Conservation (phyloP, 352 stramenopile genomes). For the Phytophthora meadii region DNA sequence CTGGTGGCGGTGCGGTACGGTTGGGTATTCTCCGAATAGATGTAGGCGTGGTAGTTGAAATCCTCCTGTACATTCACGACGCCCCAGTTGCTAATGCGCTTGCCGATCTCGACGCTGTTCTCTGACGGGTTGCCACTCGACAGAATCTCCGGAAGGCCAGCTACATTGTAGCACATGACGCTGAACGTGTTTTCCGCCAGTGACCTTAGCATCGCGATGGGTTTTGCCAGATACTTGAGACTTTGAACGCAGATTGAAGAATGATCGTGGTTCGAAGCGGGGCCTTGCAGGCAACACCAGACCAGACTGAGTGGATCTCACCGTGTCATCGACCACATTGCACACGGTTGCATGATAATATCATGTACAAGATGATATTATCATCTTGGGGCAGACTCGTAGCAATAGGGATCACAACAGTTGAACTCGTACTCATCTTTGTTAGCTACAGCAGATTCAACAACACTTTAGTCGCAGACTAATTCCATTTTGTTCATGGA, state of each 20-base stretch:
- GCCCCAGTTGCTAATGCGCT: slow-evolving; percentile 45
- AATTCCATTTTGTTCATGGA: neutral
- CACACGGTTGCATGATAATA: slow-evolving; percentile 6
- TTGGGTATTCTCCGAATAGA: slow-evolving; percentile 53
- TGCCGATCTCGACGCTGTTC: slow-evolving; percentile 58
- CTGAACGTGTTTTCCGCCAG: slow-evolving; percentile 51
- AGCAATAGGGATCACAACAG: slow-evolving; percentile 21
- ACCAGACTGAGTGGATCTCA: slow-evolving; percentile 7
- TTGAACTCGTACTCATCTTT: slow-evolving; percentile 22
- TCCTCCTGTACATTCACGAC: slow-evolving; percentile 51
- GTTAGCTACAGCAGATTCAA: slow-evolving; percentile 18
- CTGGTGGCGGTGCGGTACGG: slow-evolving; percentile 50
- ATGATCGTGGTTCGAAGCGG: slow-evolving; percentile 6
- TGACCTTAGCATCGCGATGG: slow-evolving; percentile 33
- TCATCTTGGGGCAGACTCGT: slow-evolving; percentile 13
- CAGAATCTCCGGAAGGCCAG: slow-evolving; percentile 48
- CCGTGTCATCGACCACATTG: slow-evolving; percentile 19
- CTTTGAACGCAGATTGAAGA: slow-evolving; percentile 9
- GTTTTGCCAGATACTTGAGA: slow-evolving; percentile 2
- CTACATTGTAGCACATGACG: slow-evolving; percentile 56
- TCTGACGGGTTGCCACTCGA: slow-evolving; percentile 51
- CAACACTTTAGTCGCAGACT: neutral
- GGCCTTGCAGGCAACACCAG: neutral
- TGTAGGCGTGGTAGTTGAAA: slow-evolving; percentile 53
- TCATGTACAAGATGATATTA: too few relatives aligned